A percentile compares a stretch with the other conserved stretches of the same genome.
phyloP scores from a whole-genome alignment of 1,284 basidiomycete genomes.

The Tylopilus sp. region DNA sequence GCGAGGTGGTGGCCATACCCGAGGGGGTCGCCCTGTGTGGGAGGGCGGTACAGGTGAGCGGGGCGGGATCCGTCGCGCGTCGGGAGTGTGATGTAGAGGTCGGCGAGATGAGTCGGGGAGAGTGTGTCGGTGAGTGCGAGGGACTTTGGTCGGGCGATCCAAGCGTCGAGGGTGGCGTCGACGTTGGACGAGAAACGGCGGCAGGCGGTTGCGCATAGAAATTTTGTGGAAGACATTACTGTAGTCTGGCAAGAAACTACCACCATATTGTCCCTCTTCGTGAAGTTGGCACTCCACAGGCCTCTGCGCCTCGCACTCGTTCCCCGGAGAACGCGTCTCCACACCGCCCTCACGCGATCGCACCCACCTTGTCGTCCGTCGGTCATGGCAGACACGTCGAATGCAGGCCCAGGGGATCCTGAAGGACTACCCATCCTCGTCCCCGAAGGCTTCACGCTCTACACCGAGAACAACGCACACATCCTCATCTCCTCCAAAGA shows the following conservation, averaged over 20 bases:
- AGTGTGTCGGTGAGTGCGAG: constrained; percentile 44
- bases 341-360: not conserved
- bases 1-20: constrained; percentile 67
- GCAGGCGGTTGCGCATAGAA: not conserved
- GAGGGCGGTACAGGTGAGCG: constrained; percentile 27
- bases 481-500: constrained; percentile 75
- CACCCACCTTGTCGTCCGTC: constrained; percentile 6
- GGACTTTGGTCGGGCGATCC: constrained; percentile 47
- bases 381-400: constrained; percentile 4
- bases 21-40: constrained; percentile 43
- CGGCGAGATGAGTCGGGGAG: constrained; percentile 49
- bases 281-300: constrained; percentile 21
- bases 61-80: constrained; percentile 56
- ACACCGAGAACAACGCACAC: constrained; percentile 82
- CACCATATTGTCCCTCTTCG: constrained; percentile 19
- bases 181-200: constrained; percentile 11
- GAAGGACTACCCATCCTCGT: constrained; percentile 38
- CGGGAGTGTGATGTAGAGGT: constrained; percentile 66
- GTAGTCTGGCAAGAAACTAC: no score
- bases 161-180: constrained; percentile 40
- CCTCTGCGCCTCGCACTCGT: constrained; percentile 26
- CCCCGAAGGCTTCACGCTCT: constrained; percentile 74
- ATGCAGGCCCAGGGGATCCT: constrained; percentile 1
- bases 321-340: constrained; percentile 1
- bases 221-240: not conserved